These are phyloP conservation scores for Sporothrix globosa DNA, from an alignment of 2,329 filamentous ascomycete genomes.

Conservation along the genomic window DNA sequence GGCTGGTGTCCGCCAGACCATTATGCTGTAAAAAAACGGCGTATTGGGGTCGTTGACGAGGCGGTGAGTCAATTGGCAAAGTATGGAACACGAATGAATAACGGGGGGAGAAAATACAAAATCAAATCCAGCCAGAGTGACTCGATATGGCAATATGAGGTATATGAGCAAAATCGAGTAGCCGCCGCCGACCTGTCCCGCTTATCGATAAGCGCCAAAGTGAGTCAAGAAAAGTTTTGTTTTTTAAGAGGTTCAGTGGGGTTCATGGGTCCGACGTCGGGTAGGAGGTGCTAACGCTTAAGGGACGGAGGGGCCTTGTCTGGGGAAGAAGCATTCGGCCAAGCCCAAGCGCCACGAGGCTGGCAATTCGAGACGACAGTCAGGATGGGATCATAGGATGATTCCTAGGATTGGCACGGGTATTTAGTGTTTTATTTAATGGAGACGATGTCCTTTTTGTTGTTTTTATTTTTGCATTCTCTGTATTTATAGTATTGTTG, in stretches of 20 bases:
- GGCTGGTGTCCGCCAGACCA: conserved; percentile 34
- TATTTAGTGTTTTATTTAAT: background rate
- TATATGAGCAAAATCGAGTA: conserved; percentile 23
- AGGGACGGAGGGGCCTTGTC: conserved; percentile 6
- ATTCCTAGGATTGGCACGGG: background rate
- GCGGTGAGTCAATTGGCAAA: background rate
- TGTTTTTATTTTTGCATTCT: background rate
- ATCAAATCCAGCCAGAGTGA: background rate
- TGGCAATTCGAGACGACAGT: conserved; percentile 4
- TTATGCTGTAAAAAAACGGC: conserved; percentile 11
- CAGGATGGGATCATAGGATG: background rate
- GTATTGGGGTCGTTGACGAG: background rate
- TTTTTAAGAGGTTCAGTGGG: conserved; percentile 21
- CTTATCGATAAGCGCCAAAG: conserved; percentile 32
- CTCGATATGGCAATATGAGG: conserved; percentile 9
- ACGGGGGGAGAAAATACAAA: background rate
- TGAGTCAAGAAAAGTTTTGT: conserved; percentile 31
- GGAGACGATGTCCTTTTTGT: too few relatives aligned
- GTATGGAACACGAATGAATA: background rate
- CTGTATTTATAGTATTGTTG: background rate
- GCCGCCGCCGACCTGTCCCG: background rate
- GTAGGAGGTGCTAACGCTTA: conserved; percentile 16
- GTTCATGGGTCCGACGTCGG: conserved; percentile 32
- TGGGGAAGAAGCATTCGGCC: conserved; percentile 21
- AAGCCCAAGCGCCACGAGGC: conserved; percentile 19